These are phyloP conservation scores for Fusarium sp. DNA, from an alignment of 2,329 filamentous ascomycete genomes.

Conservation along the genomic window DNA sequence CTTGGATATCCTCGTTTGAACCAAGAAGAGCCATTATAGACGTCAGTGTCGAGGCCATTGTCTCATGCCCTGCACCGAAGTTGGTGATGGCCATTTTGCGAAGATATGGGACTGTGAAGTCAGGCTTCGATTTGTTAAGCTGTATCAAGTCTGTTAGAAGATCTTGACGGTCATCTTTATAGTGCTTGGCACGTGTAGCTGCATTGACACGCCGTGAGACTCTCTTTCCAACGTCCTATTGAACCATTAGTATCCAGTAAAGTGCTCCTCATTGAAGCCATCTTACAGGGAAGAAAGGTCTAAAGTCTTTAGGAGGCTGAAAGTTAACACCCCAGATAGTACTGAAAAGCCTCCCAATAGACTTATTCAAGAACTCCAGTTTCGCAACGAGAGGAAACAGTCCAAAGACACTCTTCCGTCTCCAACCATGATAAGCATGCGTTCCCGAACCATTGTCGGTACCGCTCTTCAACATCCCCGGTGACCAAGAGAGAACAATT, in stretches of 20 bases:
- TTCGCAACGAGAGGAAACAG: conserved; percentile 59
- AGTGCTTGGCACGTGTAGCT: conserved; percentile 43
- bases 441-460: conserved; percentile 61
- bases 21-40: conserved; percentile 61
- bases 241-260: neutral
- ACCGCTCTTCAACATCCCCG: conserved; percentile 56
- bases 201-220: conserved; percentile 51
- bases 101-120: conserved; percentile 61
- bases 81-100: conserved; percentile 65
- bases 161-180: conserved; percentile 52
- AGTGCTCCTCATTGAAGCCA: accelerated
- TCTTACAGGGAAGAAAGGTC: conserved; percentile 62
- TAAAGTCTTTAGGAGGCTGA: conserved; percentile 56
- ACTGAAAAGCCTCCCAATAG: conserved; percentile 54
- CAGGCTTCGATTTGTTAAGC: conserved; percentile 57
- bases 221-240: conserved; percentile 51
- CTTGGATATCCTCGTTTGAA: conserved; percentile 50
- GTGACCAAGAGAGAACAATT: conserved; percentile 64
- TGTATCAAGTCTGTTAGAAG: conserved; percentile 60
- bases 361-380: conserved; percentile 52
- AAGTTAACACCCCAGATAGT: conserved; percentile 59
- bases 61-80: conserved; percentile 67
- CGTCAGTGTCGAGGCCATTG: conserved; percentile 63
- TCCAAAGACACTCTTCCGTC: conserved; percentile 64
- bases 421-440: conserved; percentile 63